Base-by-base conservation (phyloP, 169 alveolate species). In the Plasmodium fragile region DNA sequence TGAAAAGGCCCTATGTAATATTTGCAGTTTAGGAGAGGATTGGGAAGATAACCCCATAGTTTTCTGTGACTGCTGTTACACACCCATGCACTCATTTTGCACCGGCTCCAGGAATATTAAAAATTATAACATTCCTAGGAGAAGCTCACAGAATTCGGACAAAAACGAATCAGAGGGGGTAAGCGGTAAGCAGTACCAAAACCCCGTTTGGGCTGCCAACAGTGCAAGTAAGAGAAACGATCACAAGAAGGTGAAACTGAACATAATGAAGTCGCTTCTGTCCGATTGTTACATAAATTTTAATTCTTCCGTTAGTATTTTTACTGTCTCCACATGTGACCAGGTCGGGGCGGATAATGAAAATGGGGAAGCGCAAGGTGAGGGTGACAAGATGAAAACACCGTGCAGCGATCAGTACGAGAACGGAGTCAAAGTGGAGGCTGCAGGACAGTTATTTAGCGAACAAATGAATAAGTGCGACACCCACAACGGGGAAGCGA, bases 11-110 rank as follows among this genome's bases (percentile, higher is more conserved):
- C 90, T 96, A 45, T 96, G 97, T 65, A 96, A 96, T 85, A 69
- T 96, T 53, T 96, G 97, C 77, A 95, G 96, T 32, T 83, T 92
- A 13, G 97, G 95, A 70, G 97, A 96, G 78, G 97, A 96, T 69
- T 96, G 97, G 97, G 97, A 96, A 49, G 97, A 96, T 83, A 96
- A 96, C 91, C 97, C 97, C 0, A 96, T 96, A 2, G 92, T 96
- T 25, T 96, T 96, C 75, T 96, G 97, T 59, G 97, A 96, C 65
- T 96, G 97, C 75, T 96, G 97, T 87, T 96, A 95, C 83, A 91
- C 96, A 0, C 97, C 97, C 45, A 96, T 96, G 97, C 97, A 96
- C 77, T 95, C 89, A 13, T 89, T 72, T 78, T 89, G 94, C 71
- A 49, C 90, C 0, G 94, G 94, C 8, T 89, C 81, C 11, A 89